A percentile compares a stretch with the other conserved stretches of the same genome.
These are phyloP conservation scores for Botryotinia convoluta DNA, from an alignment of 2,329 filamentous ascomycete species.

Conservation along the genomic window DNA sequence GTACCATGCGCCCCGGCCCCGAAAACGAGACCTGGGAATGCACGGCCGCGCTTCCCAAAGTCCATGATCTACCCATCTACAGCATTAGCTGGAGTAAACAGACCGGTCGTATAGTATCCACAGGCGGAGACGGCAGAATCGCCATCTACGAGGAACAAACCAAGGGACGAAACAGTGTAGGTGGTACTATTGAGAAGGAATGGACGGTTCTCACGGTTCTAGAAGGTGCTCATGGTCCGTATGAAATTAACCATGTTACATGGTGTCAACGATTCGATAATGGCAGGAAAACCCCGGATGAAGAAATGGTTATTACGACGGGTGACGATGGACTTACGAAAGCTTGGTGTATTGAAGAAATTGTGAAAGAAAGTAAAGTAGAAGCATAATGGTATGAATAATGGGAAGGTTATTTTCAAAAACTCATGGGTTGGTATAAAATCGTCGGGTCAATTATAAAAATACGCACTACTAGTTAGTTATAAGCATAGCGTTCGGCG, in stretches of 20 bases:
- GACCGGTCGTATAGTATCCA: slow-evolving; percentile 78
- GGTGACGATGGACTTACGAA: slow-evolving; percentile 89
- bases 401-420: neutral
- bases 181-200: slow-evolving; percentile 44
- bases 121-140: slow-evolving; percentile 81
- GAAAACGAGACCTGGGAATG: slow-evolving; percentile 82
- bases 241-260: slow-evolving; percentile 87
- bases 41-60: slow-evolving; percentile 69
- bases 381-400: neutral
- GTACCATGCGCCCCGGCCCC: slow-evolving; percentile 72
- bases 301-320: slow-evolving; percentile 87
- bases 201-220: slow-evolving; percentile 73
- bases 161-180: slow-evolving; percentile 32
- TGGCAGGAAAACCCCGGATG: slow-evolving; percentile 54
- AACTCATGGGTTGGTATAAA: neutral
- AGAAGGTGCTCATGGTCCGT: slow-evolving; percentile 79
- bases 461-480: neutral
- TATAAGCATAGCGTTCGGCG: slow-evolving; percentile 19
- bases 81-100: slow-evolving; percentile 77
- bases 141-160: slow-evolving; percentile 69
- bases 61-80: slow-evolving; percentile 80
- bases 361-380: neutral
- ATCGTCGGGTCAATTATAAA: slow-evolving; percentile 1
- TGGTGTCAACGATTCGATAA: slow-evolving; percentile 81
- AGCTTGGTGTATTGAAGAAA: slow-evolving; percentile 65